Evolutionary conservation across 139 green algal genomes (phyloP).

Genomic region (Pleodorina starrii): DNA sequence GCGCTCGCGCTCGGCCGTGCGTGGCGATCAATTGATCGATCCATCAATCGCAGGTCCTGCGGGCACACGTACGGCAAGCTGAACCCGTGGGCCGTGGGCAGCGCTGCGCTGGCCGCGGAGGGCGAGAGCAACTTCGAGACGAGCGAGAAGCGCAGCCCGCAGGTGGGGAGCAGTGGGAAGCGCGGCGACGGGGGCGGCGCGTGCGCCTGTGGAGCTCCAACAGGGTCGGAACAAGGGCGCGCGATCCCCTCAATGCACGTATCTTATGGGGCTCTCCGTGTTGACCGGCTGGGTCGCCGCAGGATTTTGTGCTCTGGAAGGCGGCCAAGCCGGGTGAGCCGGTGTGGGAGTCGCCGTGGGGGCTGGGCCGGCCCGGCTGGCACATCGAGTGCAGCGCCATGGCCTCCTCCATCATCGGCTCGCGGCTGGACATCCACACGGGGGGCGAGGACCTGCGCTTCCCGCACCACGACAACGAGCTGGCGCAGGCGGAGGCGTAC

Average conservation of each 20-base stretch:
- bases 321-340: conserved; percentile 94
- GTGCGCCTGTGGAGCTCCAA: too few species aligned
- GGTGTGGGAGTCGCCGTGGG: conserved; percentile 95
- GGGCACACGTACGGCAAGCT: conserved; percentile 96
- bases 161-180: too few species aligned
- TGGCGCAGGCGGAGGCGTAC: conserved; percentile 93
- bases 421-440: conserved; percentile 95
- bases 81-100: conserved; percentile 84
- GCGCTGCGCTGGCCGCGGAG: conserved; percentile 80
- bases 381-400: conserved; percentile 99
- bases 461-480: conserved; percentile 99
- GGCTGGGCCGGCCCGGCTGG: conserved; percentile 91
- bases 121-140: conserved; percentile 83
- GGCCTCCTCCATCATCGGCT: conserved; percentile 89
- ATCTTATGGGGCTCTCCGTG: too few species aligned
- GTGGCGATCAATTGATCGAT: too few species aligned
- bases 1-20: too few species aligned
- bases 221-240: too few species aligned
- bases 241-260: too few species aligned
- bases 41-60: conserved; percentile 61
- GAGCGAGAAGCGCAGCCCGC: conserved; percentile 86
- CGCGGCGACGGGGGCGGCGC: too few species aligned
- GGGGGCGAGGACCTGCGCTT: conserved; percentile 95
- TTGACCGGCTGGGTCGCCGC: neutral
- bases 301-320: conserved; percentile 99